Conservation (phyloP, 495 filamentous ascomycete species). For the Trichocladium uniseriatum region DNA sequence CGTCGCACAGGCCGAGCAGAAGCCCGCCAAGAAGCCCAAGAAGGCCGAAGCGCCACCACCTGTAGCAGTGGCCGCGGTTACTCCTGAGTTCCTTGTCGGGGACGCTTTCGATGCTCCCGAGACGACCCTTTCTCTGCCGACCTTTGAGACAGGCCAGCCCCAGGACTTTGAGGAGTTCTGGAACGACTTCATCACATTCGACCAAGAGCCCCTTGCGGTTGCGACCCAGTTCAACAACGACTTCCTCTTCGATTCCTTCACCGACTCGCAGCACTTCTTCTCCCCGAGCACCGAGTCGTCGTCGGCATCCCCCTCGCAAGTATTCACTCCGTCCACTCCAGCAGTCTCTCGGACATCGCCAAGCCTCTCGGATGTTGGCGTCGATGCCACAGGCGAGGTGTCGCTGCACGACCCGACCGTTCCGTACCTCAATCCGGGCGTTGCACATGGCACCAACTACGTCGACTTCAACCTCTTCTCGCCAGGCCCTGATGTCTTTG, state of each 20-base stretch:
- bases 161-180: slow-evolving; percentile 23
- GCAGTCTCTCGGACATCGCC: slow-evolving; percentile 12
- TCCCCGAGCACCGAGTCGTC: slow-evolving; percentile 30
- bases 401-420: slow-evolving; percentile 21
- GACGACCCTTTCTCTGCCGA: slow-evolving; percentile 9
- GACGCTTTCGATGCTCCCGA: slow-evolving; percentile 14
- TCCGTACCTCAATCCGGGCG: slow-evolving; percentile 35
- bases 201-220: slow-evolving; percentile 24
- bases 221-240: slow-evolving; percentile 15
- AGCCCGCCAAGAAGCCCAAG: slow-evolving; percentile 30
- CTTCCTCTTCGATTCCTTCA: slow-evolving; percentile 35
- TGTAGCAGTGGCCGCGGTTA: slow-evolving; percentile 4
- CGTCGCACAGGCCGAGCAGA: slow-evolving; percentile 25
- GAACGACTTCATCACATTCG: slow-evolving; percentile 34
- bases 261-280: slow-evolving; percentile 27
- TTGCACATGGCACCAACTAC: slow-evolving; percentile 35
- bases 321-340: slow-evolving; percentile 26
- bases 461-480: slow-evolving; percentile 45
- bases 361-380: slow-evolving; percentile 2
- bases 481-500: slow-evolving; percentile 34
- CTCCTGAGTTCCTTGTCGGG: slow-evolving; percentile 8
- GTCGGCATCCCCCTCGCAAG: slow-evolving; percentile 29
- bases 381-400: slow-evolving; percentile 9
- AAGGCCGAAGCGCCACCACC: slow-evolving; percentile 27
- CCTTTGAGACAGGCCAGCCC: slow-evolving; percentile 5